Percentiles rank a stretch among this genome's conserved stretches.
Conservation (phyloP, 2,329 filamentous ascomycete genomes). For the Sclerotinia subarctica region DNA sequence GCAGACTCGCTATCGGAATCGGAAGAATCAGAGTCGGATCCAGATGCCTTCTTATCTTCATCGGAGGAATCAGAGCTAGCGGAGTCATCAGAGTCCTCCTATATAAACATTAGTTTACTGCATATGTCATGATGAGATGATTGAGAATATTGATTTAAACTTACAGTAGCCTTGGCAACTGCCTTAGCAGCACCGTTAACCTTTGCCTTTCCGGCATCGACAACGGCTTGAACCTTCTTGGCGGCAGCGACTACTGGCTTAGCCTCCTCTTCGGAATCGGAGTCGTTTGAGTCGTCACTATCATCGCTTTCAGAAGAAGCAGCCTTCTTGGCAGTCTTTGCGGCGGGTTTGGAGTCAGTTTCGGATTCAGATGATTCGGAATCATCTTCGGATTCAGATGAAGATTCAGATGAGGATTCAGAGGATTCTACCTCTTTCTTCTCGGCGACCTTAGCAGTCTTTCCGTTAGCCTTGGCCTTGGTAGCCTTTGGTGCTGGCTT, state of each 20-base stretch:
- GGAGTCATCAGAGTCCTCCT: conserved; percentile 15
- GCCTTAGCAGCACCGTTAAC: conserved; percentile 36
- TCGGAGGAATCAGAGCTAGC: conserved; percentile 25
- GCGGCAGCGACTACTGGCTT: conserved; percentile 31
- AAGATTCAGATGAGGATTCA: conserved; percentile 35
- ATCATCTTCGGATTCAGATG: conserved; percentile 30
- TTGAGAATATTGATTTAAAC: conserved; percentile 18
- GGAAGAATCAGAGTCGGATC: conserved; percentile 29
- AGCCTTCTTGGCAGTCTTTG: conserved; percentile 30
- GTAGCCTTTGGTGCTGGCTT: conserved; percentile 28
- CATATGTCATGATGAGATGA: not conserved
- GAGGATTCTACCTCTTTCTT: conserved; percentile 40
- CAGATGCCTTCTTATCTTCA: conserved; percentile 23
- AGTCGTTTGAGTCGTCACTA: conserved; percentile 33
- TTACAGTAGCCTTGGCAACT: conserved; percentile 36
- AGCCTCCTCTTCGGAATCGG: conserved; percentile 31
- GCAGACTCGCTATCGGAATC: conserved; percentile 25
- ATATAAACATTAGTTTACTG: not conserved
- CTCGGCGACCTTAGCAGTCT: conserved; percentile 27
- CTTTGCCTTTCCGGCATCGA: conserved; percentile 31
- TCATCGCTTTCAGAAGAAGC: conserved; percentile 35
- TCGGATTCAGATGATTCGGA: conserved; percentile 26
- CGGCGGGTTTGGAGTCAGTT: conserved; percentile 28
- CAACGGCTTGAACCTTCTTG: conserved; percentile 33
- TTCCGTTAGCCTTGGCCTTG: conserved; percentile 22